phyloP scores from a whole-genome alignment of 164 flowering plant species.

The Pachysandra terminalis region DNA sequence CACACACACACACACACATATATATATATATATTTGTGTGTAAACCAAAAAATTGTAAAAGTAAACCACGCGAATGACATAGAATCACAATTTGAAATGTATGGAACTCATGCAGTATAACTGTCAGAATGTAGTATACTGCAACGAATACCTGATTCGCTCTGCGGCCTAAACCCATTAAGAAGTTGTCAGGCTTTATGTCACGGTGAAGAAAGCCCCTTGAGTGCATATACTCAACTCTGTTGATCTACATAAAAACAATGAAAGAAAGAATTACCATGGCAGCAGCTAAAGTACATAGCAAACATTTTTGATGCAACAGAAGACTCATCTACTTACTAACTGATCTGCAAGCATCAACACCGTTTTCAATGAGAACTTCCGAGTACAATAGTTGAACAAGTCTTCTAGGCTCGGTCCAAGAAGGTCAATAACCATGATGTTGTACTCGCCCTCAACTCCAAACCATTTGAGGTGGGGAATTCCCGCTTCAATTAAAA shows the following conservation, averaged over 20 bases:
- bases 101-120: background rate
- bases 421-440: slow-evolving; percentile 60
- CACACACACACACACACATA: too few species aligned
- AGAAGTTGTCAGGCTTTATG: slow-evolving; percentile 50
- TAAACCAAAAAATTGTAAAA: too few species aligned
- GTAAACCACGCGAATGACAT: too few species aligned
- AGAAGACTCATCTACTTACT: slow-evolving; percentile 26
- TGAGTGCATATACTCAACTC: slow-evolving; percentile 49
- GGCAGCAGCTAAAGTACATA: background rate
- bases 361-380: slow-evolving; percentile 59
- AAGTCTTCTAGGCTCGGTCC: slow-evolving; percentile 74
- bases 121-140: background rate
- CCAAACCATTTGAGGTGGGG: slow-evolving; percentile 66
- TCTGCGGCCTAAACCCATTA: slow-evolving; percentile 48
- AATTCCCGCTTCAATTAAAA: slow-evolving; percentile 46
- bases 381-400: slow-evolving; percentile 58
- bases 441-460: slow-evolving; percentile 55
- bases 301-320: background rate
- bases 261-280: background rate
- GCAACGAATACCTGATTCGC: slow-evolving; percentile 41
- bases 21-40: too few species aligned
- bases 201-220: slow-evolving; percentile 52
- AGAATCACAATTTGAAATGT: background rate
- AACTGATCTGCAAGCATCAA: slow-evolving; percentile 74
- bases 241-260: slow-evolving; percentile 32